Evolutionary conservation across 768 basidiomycete genomes (phyloP).

Genomic region (Termitomyces sp.): DNA sequence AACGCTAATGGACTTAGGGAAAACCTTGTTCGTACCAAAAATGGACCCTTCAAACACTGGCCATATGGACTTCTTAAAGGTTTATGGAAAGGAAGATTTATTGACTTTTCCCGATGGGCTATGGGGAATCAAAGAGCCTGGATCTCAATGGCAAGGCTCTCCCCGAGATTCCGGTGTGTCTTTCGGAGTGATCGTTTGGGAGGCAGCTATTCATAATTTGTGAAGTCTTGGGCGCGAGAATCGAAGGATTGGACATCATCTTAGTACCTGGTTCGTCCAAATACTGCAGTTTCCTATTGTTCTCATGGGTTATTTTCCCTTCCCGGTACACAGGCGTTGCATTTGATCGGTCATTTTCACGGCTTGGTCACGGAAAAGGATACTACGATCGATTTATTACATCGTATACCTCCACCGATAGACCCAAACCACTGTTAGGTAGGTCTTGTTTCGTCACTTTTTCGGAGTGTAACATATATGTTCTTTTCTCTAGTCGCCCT

Average conservation of each 20-base stretch:
- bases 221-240: constrained; percentile 33
- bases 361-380: constrained; percentile 81
- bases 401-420: constrained; percentile 42
- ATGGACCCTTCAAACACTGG: constrained; percentile 39
- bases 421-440: constrained; percentile 59
- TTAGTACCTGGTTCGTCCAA: constrained; percentile 56
- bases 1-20: constrained; percentile 38
- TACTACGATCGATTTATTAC: constrained; percentile 78
- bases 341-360: constrained; percentile 64
- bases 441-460: constrained; percentile 11
- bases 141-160: constrained; percentile 34
- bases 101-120: constrained; percentile 50
- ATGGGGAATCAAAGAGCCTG: constrained; percentile 80
- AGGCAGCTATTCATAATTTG: neutral
- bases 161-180: constrained; percentile 51
- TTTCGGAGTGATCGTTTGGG: neutral
- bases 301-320: neutral
- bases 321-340: constrained; percentile 58
- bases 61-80: constrained; percentile 63
- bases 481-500: constrained; percentile 52
- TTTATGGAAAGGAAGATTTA: constrained; percentile 60
- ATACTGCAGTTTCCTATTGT: neutral
- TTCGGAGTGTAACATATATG: neutral
- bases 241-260: constrained; percentile 55
- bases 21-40: constrained; percentile 68